Evolutionary conservation across 805 yeast species (phyloP), one percentile per base, ranked within the genome.

Genomic region (Spathaspora sp.): DNA sequence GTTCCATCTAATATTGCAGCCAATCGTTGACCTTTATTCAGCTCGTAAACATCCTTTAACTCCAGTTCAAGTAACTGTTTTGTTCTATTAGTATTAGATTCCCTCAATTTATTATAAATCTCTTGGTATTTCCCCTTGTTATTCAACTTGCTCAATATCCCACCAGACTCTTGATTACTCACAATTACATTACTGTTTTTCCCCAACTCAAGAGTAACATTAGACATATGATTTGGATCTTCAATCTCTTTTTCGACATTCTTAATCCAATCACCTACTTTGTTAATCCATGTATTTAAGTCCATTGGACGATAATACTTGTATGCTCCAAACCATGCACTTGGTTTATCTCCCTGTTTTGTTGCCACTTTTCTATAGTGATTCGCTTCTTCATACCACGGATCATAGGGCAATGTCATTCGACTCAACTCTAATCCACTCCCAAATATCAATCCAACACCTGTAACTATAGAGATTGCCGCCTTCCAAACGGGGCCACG

Each of bases 361-460:
- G 68, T 68, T 1, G 85, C 86, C 52, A 75, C 63, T 17, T 67
- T 68, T 39, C 89, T 77, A 32, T 82, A 85, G 16, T 62, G 59
- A 45, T 65, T 73, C 2, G 90, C 88, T 60, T 86, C 90, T 31
- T 82, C 89, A 23, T 67, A 74, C 92, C 92, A 86, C 9, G 92
- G 92, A 60, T 86, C 92, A 47, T 65, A 63, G 1, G 76, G 71
- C 11, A 69, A 54, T 8, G 73, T 59, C 40, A 84, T 57, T 49
- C 92, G 70, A 14, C 80, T 70, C 6, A 75, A 57, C 59, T 86
- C 93, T 35, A 85, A 61, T 2, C 83, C 78, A 2, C 87, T 72
- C 49, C 79, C 77, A 54, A 79, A 77, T n/a, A 83, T 60, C 14
- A 81, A 57, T 17, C 72, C 67, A 0, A 80, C 55, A 7, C 89